Conservation (phyloP, 2,329 filamentous ascomycete genomes). For the Penicillium sp. region DNA sequence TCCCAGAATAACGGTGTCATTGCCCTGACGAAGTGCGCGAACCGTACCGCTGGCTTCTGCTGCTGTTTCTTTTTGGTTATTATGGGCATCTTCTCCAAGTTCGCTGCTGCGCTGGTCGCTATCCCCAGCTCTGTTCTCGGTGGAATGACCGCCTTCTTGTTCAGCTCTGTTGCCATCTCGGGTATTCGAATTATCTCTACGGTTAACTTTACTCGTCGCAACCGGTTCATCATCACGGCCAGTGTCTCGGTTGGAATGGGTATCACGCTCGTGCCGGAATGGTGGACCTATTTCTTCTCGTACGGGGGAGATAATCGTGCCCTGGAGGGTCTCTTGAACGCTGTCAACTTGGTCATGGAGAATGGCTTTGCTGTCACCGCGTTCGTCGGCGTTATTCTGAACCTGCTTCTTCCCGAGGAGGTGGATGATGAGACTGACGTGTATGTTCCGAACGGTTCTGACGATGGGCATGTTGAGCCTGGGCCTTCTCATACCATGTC, state of each 20-base stretch:
- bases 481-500: constrained; percentile 2
- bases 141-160: constrained; percentile 66
- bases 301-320: constrained; percentile 64
- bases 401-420: constrained; percentile 74
- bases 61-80: constrained; percentile 68
- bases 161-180: constrained; percentile 67
- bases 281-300: constrained; percentile 54
- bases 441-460: constrained; percentile 27
- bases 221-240: constrained; percentile 68
- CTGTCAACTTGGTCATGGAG: constrained; percentile 70
- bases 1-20: constrained; percentile 74
- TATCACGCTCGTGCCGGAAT: constrained; percentile 53
- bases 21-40: constrained; percentile 69
- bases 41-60: constrained; percentile 69
- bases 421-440: constrained; percentile 63
- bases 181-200: constrained; percentile 69
- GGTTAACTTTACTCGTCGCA: constrained; percentile 66
- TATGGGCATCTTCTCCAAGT: constrained; percentile 73
- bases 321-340: constrained; percentile 61
- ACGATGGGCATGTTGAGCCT: constrained; percentile 21
- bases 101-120: constrained; percentile 68
- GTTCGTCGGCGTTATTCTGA: constrained; percentile 72
- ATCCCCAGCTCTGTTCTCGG: constrained; percentile 60
- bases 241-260: constrained; percentile 64
- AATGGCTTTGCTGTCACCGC: constrained; percentile 68